Evolutionary conservation across 805 yeast genomes (phyloP).

Genomic region (Clavispora fructus): DNA sequence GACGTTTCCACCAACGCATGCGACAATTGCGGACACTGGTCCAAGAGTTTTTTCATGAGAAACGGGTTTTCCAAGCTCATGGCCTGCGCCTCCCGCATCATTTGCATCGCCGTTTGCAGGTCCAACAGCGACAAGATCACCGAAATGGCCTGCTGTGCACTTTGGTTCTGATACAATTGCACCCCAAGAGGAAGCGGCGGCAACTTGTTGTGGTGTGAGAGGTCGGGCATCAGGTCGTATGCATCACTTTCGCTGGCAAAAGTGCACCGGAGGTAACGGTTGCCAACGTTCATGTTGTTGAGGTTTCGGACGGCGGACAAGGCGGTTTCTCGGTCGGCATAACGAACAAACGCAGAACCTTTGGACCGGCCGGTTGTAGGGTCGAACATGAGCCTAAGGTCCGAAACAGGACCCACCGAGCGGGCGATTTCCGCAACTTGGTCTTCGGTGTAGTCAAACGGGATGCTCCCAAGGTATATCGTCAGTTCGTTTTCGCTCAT

Average conservation of each 20-base stretch:
- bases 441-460: slow-evolving; percentile 90
- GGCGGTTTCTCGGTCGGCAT: slow-evolving; percentile 79
- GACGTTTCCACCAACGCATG: slow-evolving; percentile 78
- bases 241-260: slow-evolving; percentile 49
- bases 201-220: slow-evolving; percentile 20
- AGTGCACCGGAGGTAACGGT: slow-evolving; percentile 67
- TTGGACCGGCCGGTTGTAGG: slow-evolving; percentile 84
- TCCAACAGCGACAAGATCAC: slow-evolving; percentile 43
- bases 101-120: slow-evolving; percentile 38
- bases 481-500: slow-evolving; percentile 11
- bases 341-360: slow-evolving; percentile 86
- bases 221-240: slow-evolving; percentile 13
- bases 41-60: slow-evolving; percentile 54
- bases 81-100: slow-evolving; percentile 34
- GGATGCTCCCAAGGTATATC: slow-evolving; percentile 81
- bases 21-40: slow-evolving; percentile 72
- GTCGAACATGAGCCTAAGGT: slow-evolving; percentile 74
- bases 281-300: slow-evolving; percentile 72
- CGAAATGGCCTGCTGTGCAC: slow-evolving; percentile 35
- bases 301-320: slow-evolving; percentile 86
- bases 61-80: slow-evolving; percentile 43
- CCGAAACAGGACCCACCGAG: slow-evolving; percentile 83
- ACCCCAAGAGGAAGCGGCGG: slow-evolving; percentile 40
- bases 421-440: slow-evolving; percentile 82
- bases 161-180: slow-evolving; percentile 36